A percentile compares a stretch with the other conserved stretches of the same genome.
Conservation (phyloP, 1,139 yeast genomes). For the Magnusiomyces sp. region DNA sequence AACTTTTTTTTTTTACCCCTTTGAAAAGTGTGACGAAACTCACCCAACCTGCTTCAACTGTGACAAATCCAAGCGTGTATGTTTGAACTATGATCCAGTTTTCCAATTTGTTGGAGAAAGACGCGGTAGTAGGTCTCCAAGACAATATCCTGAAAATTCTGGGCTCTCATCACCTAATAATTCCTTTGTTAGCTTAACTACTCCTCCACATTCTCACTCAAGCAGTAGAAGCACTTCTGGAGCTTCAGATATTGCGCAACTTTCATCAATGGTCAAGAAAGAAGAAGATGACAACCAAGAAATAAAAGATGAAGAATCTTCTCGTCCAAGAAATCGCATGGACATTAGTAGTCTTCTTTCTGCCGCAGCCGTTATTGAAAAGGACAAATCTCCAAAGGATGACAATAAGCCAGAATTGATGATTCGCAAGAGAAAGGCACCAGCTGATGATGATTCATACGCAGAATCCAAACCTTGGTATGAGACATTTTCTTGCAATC, state of each 20-base stretch:
- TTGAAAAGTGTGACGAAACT: constrained; percentile 51
- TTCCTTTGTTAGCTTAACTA: not conserved
- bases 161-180: not conserved
- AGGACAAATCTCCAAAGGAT: too few relatives aligned
- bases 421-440: not conserved
- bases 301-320: not conserved
- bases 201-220: not conserved
- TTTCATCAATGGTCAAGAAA: not conserved
- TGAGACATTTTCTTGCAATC: constrained; percentile 5
- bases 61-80: constrained; percentile 57
- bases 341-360: constrained; percentile 25
- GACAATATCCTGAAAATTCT: not conserved
- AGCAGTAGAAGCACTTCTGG: not conserved
- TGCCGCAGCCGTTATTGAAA: constrained; percentile 24
- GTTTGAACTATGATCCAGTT: constrained; percentile 52
- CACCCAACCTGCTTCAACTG: constrained; percentile 70
- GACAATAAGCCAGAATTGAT: not conserved
- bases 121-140: constrained; percentile 6
- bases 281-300: not conserved
- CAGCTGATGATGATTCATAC: not conserved
- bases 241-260: not conserved
- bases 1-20: constrained; percentile 3
- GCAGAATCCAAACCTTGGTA: constrained; percentile 3
- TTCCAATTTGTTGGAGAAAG: constrained; percentile 22
- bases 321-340: constrained; percentile 17